Evolutionary conservation across 352 stramenopile genomes (phyloP).

Genomic region (Pythium aristosporum): DNA sequence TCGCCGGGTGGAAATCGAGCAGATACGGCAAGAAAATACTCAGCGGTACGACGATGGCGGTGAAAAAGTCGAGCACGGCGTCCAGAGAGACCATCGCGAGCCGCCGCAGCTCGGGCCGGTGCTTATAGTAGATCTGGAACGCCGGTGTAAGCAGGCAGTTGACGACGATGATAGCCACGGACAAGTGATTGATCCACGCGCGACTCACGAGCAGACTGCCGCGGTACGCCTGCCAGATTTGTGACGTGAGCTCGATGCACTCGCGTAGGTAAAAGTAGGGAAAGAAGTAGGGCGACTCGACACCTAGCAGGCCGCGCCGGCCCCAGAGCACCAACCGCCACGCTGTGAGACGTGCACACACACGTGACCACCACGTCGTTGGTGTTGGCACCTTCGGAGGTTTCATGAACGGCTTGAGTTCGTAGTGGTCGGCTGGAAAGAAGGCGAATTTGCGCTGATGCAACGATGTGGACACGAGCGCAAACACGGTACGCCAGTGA

Average conservation of each 20-base stretch:
- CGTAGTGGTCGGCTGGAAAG: conserved; percentile 18
- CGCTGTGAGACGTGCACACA: neutral
- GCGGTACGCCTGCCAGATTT: conserved; percentile 26
- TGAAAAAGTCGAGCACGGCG: conserved; percentile 29
- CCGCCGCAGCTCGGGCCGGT: conserved; percentile 15
- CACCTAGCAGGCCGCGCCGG: conserved; percentile 15
- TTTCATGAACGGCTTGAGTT: conserved; percentile 5
- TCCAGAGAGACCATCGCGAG: conserved; percentile 32
- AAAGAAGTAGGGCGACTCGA: conserved; percentile 28
- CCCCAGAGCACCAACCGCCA: conserved; percentile 15
- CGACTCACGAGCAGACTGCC: conserved; percentile 19
- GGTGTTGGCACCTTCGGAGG: neutral
- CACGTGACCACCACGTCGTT: conserved; percentile 7
- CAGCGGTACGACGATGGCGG: conserved; percentile 31
- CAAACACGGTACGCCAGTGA: conserved; percentile 22
- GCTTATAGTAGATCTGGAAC: conserved; percentile 24
- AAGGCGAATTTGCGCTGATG: conserved; percentile 29
- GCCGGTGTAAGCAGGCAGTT: conserved; percentile 32
- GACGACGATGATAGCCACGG: conserved; percentile 27
- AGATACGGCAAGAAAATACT: conserved; percentile 41
- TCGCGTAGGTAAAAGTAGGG: conserved; percentile 25
- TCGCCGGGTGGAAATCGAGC: conserved; percentile 28
- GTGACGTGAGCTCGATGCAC: conserved; percentile 22
- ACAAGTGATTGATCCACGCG: conserved; percentile 34
- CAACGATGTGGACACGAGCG: conserved; percentile 20